Conservation (phyloP, 2,329 filamentous ascomycete genomes). For the Ophiocordyceps camponoti-saundersi region DNA sequence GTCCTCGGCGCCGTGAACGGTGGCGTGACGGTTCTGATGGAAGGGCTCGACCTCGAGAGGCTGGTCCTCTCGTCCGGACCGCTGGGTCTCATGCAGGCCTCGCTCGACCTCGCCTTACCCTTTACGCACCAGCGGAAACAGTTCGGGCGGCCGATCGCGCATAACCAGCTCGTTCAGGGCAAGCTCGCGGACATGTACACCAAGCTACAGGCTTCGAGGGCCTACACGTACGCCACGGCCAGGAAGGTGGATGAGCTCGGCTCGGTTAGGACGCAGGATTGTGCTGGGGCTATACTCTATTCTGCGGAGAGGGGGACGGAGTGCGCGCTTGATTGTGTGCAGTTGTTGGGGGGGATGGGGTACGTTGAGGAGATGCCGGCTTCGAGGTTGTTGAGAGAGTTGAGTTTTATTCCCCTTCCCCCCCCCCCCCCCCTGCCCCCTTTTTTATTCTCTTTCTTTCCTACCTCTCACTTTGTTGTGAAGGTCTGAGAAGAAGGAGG, state of each 20-base stretch:
- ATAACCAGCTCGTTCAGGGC: slow-evolving; percentile 86
- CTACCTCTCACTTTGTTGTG: too few species aligned
- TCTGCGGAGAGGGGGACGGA: slow-evolving; percentile 84
- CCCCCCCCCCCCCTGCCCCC: too few species aligned
- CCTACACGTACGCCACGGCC: slow-evolving; percentile 79
- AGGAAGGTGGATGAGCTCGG: slow-evolving; percentile 61
- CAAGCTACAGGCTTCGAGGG: slow-evolving; percentile 65
- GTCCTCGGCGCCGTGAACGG: slow-evolving; percentile 64
- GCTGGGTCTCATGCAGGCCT: slow-evolving; percentile 84
- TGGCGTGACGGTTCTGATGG: slow-evolving; percentile 86
- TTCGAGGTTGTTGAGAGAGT: slow-evolving; percentile 63
- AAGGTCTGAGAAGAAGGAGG: too few species aligned
- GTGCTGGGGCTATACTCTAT: slow-evolving; percentile 84
- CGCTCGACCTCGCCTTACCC: slow-evolving; percentile 70
- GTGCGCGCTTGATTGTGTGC: slow-evolving; percentile 72
- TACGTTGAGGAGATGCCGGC: slow-evolving; percentile 93
- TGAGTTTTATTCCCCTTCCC: slow-evolving; percentile 11
- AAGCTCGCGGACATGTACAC: slow-evolving; percentile 97
- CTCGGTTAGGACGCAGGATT: slow-evolving; percentile 69
- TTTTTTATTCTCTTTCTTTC: too few species aligned
- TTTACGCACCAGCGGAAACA: slow-evolving; percentile 83
- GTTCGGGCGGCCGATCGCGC: slow-evolving; percentile 71
- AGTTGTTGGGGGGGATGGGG: slow-evolving; percentile 86
- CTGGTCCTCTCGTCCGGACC: slow-evolving; percentile 84
- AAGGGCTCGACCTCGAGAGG: slow-evolving; percentile 84